Conservation (phyloP, 139 green algal species). For the Volvox africanus region DNA sequence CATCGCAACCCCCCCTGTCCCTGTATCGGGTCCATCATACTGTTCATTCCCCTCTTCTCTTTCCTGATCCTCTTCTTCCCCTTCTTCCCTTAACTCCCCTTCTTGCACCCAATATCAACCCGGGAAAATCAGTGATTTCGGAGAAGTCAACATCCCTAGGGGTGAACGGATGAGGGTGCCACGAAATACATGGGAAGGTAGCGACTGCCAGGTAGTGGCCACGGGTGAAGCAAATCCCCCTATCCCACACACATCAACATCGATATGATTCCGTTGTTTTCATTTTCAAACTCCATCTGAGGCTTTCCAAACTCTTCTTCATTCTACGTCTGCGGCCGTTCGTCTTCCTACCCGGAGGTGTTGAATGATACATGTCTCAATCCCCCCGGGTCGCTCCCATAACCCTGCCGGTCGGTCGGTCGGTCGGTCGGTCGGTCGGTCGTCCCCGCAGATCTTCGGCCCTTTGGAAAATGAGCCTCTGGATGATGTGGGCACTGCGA, state of each 20-base stretch:
- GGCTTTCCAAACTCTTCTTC: too few species aligned
- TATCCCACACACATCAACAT: too few species aligned
- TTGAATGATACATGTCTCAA: not conserved
- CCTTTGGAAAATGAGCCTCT: conserved; percentile 84
- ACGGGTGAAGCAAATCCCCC: too few species aligned
- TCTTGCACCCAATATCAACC: too few species aligned
- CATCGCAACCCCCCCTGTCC: too few species aligned
- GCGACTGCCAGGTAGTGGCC: too few species aligned
- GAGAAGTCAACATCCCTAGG: too few species aligned
- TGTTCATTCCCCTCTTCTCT: not conserved
- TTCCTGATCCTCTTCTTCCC: too few species aligned
- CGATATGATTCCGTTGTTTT: not conserved
- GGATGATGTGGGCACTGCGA: conserved; percentile 70
- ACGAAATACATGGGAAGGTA: too few species aligned
- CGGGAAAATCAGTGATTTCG: too few species aligned
- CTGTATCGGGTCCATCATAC: too few species aligned
- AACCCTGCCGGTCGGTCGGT: not conserved
- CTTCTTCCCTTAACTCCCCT: not conserved
- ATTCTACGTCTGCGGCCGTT: not conserved
- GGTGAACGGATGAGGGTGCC: too few species aligned
- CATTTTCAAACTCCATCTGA: not conserved
- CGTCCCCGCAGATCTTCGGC: conserved; percentile 85
- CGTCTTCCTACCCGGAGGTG: not conserved
- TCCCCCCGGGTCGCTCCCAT: not conserved
- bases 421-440: not conserved